These are phyloP conservation scores for Myxozyma neotropica DNA, from an alignment of 805 yeast species.

Conservation along the genomic window DNA sequence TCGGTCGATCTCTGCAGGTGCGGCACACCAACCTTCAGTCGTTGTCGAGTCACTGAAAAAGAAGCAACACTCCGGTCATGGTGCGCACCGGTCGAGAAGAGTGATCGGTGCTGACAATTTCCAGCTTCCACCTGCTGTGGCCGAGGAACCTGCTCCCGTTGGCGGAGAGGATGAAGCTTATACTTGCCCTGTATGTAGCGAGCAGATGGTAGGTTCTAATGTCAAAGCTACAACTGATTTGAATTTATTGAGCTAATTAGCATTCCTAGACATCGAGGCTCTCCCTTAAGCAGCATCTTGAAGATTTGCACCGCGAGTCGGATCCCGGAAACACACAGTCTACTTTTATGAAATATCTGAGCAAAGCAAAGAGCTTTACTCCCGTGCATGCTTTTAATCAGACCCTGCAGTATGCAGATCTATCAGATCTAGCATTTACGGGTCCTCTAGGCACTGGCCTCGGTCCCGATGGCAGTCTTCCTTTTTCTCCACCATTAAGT, in stretches of 20 bases:
- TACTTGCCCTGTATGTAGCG: slow-evolving; percentile 72
- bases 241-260: too few species aligned
- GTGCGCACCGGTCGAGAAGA: slow-evolving; percentile 19
- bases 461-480: slow-evolving; percentile 1
- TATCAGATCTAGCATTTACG: slow-evolving; percentile 47
- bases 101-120: slow-evolving; percentile 26
- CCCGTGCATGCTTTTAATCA: slow-evolving; percentile 42
- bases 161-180: slow-evolving; percentile 13
- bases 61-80: slow-evolving; percentile 13
- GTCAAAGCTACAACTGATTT: too few species aligned
- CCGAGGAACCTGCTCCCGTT: background rate
- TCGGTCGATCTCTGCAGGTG: slow-evolving; percentile 15
- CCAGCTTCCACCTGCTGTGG: slow-evolving; percentile 18
- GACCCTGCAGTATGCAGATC: slow-evolving; percentile 51
- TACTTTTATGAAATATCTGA: slow-evolving; percentile 50
- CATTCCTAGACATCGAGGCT: slow-evolving; percentile 16
- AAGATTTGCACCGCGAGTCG: slow-evolving; percentile 58
- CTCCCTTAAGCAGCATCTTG: slow-evolving; percentile 71
- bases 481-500: slow-evolving; percentile 4
- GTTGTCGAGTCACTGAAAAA: slow-evolving; percentile 29
- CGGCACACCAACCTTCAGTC: slow-evolving; percentile 2
- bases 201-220: slow-evolving; percentile 48
- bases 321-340: slow-evolving; percentile 44
- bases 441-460: slow-evolving; percentile 19
- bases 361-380: slow-evolving; percentile 45